Conservation (phyloP, 768 basidiomycete genomes). For the Nidularia sp. region DNA sequence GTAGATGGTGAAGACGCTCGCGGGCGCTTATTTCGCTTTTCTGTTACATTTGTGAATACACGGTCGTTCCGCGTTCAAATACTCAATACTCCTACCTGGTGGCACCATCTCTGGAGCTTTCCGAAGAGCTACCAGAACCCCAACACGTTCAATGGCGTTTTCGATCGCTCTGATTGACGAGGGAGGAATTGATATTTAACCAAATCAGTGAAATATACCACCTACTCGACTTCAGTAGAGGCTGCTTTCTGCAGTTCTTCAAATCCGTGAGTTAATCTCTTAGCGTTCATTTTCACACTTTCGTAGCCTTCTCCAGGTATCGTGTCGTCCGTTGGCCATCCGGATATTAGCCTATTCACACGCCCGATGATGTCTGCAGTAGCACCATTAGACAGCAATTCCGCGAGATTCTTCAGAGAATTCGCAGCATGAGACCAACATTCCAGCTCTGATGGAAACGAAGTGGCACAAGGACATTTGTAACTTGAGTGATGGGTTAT, state of each 20-base stretch:
- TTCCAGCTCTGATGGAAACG: conserved; percentile 54
- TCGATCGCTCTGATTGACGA: conserved; percentile 51
- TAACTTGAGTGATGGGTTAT: conserved; percentile 3
- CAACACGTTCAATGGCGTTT: conserved; percentile 64
- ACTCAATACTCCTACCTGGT: conserved; percentile 59
- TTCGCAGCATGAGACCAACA: conserved; percentile 70
- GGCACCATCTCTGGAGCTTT: conserved; percentile 59
- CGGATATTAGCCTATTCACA: conserved; percentile 67
- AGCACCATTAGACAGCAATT: conserved; percentile 44
- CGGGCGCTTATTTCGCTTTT: conserved; percentile 78
- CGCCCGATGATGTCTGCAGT: conserved; percentile 61
- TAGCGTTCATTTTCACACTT: conserved; percentile 56
- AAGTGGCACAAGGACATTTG: conserved; percentile 10
- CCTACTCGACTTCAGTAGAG: conserved; percentile 64
- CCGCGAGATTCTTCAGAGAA: conserved; percentile 52
- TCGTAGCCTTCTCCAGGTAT: conserved; percentile 67
- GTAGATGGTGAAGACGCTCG: conserved; percentile 65
- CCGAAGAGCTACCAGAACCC: conserved; percentile 67
- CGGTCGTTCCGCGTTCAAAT: too few species aligned
- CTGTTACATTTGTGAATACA: conserved; percentile 23
- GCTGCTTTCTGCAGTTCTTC: conserved; percentile 56
- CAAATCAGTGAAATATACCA: conserved; percentile 4
- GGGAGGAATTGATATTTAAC: neutral
- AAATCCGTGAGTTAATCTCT: conserved; percentile 58
- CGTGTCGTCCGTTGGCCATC: conserved; percentile 71